phyloP scores from a whole-genome alignment of 2,329 filamentous ascomycete genomes.

The Magnaporthales sp. region DNA sequence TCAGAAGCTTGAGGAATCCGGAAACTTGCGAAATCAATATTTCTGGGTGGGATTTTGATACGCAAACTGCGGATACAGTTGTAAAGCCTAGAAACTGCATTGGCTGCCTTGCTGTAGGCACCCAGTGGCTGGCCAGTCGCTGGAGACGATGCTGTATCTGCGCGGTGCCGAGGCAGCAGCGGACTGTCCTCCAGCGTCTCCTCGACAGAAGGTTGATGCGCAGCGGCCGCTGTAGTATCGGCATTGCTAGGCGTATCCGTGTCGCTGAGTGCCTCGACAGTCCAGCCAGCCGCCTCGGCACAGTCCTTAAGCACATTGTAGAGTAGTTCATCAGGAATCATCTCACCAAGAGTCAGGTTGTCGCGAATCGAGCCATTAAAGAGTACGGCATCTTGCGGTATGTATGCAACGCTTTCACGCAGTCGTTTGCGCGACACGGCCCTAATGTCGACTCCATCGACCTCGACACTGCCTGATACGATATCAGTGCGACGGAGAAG shows the following conservation, averaged over 20 bases:
- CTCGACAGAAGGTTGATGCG: neutral
- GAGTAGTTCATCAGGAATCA: slow-evolving; percentile 43
- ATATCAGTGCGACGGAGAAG: slow-evolving; percentile 27
- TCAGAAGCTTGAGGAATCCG: no score
- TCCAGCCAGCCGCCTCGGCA: slow-evolving; percentile 38
- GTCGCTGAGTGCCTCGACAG: neutral
- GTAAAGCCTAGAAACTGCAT: neutral
- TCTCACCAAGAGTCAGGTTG: slow-evolving; percentile 57
- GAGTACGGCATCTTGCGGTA: slow-evolving; percentile 30
- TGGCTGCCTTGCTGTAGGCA: neutral
- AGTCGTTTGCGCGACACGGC: slow-evolving; percentile 22
- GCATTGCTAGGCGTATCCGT: neutral
- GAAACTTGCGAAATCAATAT: neutral
- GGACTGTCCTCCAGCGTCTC: slow-evolving; percentile 9
- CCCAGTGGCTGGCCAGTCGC: neutral
- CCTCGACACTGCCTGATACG: slow-evolving; percentile 20
- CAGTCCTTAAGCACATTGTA: slow-evolving; percentile 54
- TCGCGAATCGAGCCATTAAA: slow-evolving; percentile 29
- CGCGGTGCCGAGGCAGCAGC: slow-evolving; percentile 7
- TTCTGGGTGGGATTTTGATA: neutral
- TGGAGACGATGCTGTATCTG: neutral
- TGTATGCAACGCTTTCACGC: slow-evolving; percentile 26
- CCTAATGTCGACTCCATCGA: slow-evolving; percentile 26
- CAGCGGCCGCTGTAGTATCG: neutral
- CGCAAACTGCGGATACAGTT: neutral